Base-by-base conservation (phyloP, 805 yeast genomes). In the Saccharomycopsis schoenii region DNA sequence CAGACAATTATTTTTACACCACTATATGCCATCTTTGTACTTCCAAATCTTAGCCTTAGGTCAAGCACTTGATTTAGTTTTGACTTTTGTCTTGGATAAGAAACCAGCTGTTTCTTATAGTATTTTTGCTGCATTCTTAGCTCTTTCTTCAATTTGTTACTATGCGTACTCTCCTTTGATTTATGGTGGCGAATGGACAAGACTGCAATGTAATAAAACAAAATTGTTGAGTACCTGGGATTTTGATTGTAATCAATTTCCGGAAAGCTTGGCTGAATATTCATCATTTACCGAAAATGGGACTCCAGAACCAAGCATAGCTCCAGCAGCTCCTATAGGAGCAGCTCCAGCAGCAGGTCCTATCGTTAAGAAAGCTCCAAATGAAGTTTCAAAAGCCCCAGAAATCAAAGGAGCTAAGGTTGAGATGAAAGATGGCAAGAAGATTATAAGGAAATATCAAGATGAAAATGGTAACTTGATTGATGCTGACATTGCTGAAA, bases 1-100 rank as follows among this genome's bases (percentile, higher is more conserved):
- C 64, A 86, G 97, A 76, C 97, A 92, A 75, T 86, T 89, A 71
- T 92, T 93, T 76, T 79, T 92, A 72, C 97, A 92, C 71, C 98
- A 92, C 74, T 91, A 91, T 71, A 77, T 94, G 66, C 98, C 99
- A 41, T 89, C 98, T 1, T 81, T 89, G 59, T 94, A 90, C 76
- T 94, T 94, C 73, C 94, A 90, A 56, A 77, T 89, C 59, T 77
- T 89, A 65, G 89, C 86, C 1, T 75, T 89, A 58, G 88, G 88
- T n/a, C 92, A 87, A 64, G 75, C 80, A 60, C 73, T 84, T 56
- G 88, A 85, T 65, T 72, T 83, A 60, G 65, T 81, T 40, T 79
- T 75, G n/a, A 68, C 73, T 19, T 80, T 78, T 67, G 68, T 77
- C 40, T 72, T 77, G 63, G 70, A 72, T 29, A 74, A 71, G 56